Conservation (phyloP, 2,329 filamentous ascomycete species). For the Microdochium bolleyi region DNA sequence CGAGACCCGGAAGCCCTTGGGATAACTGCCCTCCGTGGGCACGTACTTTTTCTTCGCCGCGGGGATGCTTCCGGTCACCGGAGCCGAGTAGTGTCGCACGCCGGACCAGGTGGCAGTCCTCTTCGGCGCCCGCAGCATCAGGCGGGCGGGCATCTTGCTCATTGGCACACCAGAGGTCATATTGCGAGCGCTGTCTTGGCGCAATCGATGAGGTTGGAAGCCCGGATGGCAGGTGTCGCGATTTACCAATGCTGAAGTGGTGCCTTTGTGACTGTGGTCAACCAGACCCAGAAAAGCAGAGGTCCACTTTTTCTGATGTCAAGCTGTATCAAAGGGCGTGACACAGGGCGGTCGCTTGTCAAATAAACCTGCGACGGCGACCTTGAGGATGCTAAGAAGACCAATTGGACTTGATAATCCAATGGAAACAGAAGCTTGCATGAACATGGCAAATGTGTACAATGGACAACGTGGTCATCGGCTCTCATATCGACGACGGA, state of each 20-base stretch:
- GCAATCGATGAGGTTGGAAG: not conserved
- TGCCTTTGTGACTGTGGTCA: not conserved
- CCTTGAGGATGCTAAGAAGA: no score
- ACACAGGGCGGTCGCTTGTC: no score
- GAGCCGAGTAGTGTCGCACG: constrained; percentile 49
- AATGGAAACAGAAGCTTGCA: no score
- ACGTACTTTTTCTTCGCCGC: constrained; percentile 85
- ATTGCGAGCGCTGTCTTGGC: not conserved
- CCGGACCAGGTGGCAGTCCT: not conserved
- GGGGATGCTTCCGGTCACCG: constrained; percentile 54
- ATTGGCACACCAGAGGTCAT: not conserved
- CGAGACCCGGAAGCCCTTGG: constrained; percentile 79
- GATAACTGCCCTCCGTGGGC: constrained; percentile 77
- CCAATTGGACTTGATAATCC: no score
- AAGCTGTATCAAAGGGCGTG: not conserved
- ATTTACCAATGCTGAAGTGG: not conserved
- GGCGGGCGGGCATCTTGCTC: not conserved
- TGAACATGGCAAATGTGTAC: no score
- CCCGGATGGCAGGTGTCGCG: not conserved
- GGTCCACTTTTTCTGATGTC: not conserved
- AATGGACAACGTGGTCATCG: no score
- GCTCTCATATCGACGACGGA: no score
- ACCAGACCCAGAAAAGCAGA: not conserved
- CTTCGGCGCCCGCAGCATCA: not conserved
- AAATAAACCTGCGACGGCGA: no score